Base-by-base conservation (phyloP, 129 eudicot genomes). In the Tanacetum coccineum region DNA sequence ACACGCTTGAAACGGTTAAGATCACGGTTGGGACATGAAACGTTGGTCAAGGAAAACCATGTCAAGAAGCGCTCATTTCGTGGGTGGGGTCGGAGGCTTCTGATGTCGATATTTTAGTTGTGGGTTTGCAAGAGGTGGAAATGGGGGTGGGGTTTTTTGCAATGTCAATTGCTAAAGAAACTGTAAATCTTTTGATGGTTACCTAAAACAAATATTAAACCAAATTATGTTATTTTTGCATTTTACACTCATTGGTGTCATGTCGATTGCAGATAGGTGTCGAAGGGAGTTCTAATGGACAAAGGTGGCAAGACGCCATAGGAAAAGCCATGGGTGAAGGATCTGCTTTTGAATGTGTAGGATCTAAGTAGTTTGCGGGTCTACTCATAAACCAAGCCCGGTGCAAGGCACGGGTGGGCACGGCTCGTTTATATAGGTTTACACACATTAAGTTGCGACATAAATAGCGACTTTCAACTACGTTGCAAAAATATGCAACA, bases 81-180 rank as follows among this genome's bases (percentile, higher is more conserved):
- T 94, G 99, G 99, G 66, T 94, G n/a, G 19, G 97, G 95, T 81
- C 93, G 57, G 64, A 82, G 39, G 83, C 84, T 81, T n/a, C 85
- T 6, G 97, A 94, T 74, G 97, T 89, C 36, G 97, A n/a, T 25
- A 87, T 94, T 64, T 67, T 89, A 48, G 93, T 89, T 56, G 81
- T 89, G n/a, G n/a, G 46, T 97, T 50, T 82, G 82, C 99, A 94
- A 75, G 97, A 94, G 72, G 99, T 89, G 62, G 99, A 94, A 72
- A 94, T 94, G 99, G 99, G 99, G n/a, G 97, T n/a, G 0, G 99
- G 99, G 11, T 93, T 93, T 81, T 91, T 93, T 50, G 99, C 99
- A 18, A 93, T 93, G 99, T 93, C 99, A 9, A 96, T 96, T 49
- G 99, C 99, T 12, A 93, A 93, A 93, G 99, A 93, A 84, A 88